Conservation (phyloP, 2,329 filamentous ascomycete species). For the Trichoderma afroharzianum region DNA sequence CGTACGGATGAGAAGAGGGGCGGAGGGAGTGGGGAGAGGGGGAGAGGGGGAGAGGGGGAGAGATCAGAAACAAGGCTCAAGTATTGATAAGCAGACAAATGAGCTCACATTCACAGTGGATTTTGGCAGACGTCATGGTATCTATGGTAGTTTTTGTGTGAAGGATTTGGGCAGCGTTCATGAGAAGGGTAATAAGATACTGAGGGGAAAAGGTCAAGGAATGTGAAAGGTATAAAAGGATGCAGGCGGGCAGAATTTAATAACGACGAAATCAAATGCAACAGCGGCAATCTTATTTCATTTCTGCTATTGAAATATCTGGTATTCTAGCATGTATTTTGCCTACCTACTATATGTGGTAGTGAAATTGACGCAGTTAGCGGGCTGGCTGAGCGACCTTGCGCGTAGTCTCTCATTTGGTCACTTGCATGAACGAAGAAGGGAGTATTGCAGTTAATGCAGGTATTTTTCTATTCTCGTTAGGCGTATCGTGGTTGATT, state of each 20-base stretch:
- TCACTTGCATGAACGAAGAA: not conserved
- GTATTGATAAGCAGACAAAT: not conserved
- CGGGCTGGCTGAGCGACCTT: not conserved
- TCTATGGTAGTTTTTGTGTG: not conserved
- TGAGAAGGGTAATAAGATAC: not conserved
- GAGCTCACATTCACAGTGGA: not conserved
- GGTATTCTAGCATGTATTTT: not conserved
- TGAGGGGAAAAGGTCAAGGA: not conserved
- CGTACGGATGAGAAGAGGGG: not conserved
- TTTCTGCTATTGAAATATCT: not conserved
- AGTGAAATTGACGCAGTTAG: not conserved
- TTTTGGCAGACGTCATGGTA: not conserved
- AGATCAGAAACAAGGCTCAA: not conserved
- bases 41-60: not conserved
- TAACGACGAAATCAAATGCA: not conserved
- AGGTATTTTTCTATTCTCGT: slow-evolving; percentile 20
- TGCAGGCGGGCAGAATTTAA: not conserved
- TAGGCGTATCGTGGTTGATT: slow-evolving; percentile 22
- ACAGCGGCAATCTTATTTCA: not conserved
- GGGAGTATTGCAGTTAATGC: not conserved
- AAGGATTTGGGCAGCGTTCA: not conserved
- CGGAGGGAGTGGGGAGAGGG: no score
- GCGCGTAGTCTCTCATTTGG: not conserved
- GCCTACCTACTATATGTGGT: not conserved
- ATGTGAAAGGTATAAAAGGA: not conserved